Evolutionary conservation across 2,329 filamentous ascomycete species (phyloP), one percentile per base, ranked within the genome.

Genomic region (Pseudogymnoascus sp.): DNA sequence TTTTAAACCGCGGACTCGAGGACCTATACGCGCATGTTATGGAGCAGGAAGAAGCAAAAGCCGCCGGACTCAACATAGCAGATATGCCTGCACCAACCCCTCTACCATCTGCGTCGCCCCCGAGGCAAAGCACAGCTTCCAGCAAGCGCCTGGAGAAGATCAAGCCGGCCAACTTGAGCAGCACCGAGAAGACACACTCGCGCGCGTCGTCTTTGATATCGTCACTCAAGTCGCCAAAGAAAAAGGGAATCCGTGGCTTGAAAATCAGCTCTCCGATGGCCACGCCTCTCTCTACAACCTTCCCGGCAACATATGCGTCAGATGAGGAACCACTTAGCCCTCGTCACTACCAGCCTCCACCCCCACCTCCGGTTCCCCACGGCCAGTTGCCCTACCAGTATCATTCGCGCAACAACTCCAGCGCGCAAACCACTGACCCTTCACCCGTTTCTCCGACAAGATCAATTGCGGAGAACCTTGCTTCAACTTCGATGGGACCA

Each of bases 11-110:
- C 66, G 89, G 96, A 72, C 85, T 97, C 74, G 91, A 96, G 73
- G 85, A 90, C 68, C 85, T 97, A 72, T 97, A 97, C 75, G 91
- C 87, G 64, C 88, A 91, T 67, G 92, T 96, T 65, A 88, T 96
- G 86, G 90, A 91, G 73, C 89, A 96, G 68, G 92, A 97, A 69
- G 83, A 82, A 62, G 83, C 83, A 59, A 87, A 86, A 72, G 77
- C 80, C 65, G 78, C 78, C 57, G 84, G 84, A 33, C 70, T 82
- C 41, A 73, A 73, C 15, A 75, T 82, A 47, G 77, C 80, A 20
- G 72, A 71, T 5, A 75, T 78, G 37, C 74, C 74, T 47, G 62
- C 64, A 7, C 70, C 69, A 57, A 39, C 69, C 64, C 57, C 68
- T 67, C 50, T 71, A 59, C 53, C 69, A 63, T 12, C 67, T 65